Evolutionary conservation across 257 asterid species (phyloP).

Genomic region (Solanum stenotomum): DNA sequence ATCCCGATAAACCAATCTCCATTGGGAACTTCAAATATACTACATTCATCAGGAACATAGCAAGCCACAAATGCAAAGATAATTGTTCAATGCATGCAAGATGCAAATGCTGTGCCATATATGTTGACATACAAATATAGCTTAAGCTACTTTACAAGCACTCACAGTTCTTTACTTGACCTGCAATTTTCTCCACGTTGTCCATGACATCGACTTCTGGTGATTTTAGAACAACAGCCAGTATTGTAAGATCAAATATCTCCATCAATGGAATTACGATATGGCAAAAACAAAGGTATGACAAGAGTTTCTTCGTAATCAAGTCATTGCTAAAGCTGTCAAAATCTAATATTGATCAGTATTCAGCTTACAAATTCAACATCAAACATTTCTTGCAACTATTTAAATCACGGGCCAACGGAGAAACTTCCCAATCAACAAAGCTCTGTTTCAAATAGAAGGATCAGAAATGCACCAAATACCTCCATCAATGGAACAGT

Average conservation of each 20-base stretch:
- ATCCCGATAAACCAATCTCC: slow-evolving; percentile 15
- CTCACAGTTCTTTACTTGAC: slow-evolving; percentile 45
- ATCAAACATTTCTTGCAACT: neutral
- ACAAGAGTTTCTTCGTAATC: neutral
- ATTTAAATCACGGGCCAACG: neutral
- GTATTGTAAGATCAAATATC: slow-evolving; percentile 25
- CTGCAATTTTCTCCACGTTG: slow-evolving; percentile 36
- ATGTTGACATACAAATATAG: slow-evolving; percentile 13
- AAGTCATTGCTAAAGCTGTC: neutral
- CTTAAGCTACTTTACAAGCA: slow-evolving; percentile 49
- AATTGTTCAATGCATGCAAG: slow-evolving; percentile 68
- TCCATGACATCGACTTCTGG: slow-evolving; percentile 28
- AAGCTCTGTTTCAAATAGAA: neutral
- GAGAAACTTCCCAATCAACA: neutral
- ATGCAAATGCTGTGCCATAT: slow-evolving; percentile 6
- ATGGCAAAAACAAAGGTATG: neutral
- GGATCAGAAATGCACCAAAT: neutral
- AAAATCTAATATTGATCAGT: neutral
- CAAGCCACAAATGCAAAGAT: slow-evolving; percentile 29
- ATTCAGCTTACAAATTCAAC: neutral
- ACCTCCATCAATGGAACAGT: neutral
- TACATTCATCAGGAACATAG: neutral
- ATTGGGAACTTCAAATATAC: neutral
- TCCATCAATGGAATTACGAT: neutral
- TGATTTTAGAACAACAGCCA: slow-evolving; percentile 14